Conservation (phyloP, 2,329 filamentous ascomycete species). For the Penicillium griseofulvum region DNA sequence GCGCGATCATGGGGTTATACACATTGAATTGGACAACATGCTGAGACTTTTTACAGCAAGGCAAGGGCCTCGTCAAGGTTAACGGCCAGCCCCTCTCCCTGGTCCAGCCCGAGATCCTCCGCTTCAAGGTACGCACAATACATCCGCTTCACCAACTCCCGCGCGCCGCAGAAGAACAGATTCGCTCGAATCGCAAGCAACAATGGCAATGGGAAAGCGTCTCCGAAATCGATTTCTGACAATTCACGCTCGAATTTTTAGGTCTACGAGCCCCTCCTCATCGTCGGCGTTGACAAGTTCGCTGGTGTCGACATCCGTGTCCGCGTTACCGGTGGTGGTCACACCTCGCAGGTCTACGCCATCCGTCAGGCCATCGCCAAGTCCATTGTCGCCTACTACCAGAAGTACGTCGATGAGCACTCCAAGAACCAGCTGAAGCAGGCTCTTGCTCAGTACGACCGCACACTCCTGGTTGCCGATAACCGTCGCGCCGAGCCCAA, state of each 20-base stretch:
- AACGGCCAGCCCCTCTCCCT: slow-evolving; percentile 95
- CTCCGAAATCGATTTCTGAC: slow-evolving; percentile 8
- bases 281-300: slow-evolving; percentile 97
- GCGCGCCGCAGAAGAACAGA: slow-evolving; percentile 2
- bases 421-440: slow-evolving; percentile 99
- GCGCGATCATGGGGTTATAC: slow-evolving; percentile 16
- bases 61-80: slow-evolving; percentile 94
- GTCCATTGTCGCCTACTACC: slow-evolving; percentile 97
- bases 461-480: slow-evolving; percentile 96
- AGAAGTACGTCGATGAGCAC: slow-evolving; percentile 99
- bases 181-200: slow-evolving; percentile 3
- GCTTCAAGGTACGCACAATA: slow-evolving; percentile 74
- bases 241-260: slow-evolving; percentile 32
- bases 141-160: slow-evolving; percentile 7
- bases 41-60: slow-evolving; percentile 54
- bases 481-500: slow-evolving; percentile 99
- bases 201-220: slow-evolving; percentile 4
- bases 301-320: slow-evolving; percentile 95
- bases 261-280: slow-evolving; percentile 98
- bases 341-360: slow-evolving; percentile 96
- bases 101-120: slow-evolving; percentile 92
- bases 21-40: slow-evolving; percentile 17
- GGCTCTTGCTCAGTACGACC: slow-evolving; percentile 91
- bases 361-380: slow-evolving; percentile 99
- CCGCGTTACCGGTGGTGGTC: slow-evolving; percentile 93